phyloP scores from a whole-genome alignment of 805 yeast genomes.

The Starmerella khaoyaiensis region DNA sequence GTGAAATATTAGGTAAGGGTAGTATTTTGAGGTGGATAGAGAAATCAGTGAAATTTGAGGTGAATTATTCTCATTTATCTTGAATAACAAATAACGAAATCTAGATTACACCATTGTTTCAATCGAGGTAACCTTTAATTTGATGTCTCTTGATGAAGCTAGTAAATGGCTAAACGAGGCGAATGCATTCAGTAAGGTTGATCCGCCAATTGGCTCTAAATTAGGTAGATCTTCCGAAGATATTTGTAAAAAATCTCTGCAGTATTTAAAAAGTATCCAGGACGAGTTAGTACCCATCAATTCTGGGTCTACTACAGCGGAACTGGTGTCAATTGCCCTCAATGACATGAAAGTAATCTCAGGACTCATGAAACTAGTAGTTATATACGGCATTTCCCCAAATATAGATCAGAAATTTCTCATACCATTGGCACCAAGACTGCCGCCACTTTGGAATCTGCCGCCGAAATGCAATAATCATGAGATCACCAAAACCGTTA shows the following conservation, averaged over 20 bases:
- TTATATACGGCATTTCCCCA: slow-evolving; percentile 61
- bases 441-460: slow-evolving; percentile 1
- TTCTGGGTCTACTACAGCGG: neutral
- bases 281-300: slow-evolving; percentile 1
- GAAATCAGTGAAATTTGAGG: no score
- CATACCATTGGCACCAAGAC: slow-evolving; percentile 3
- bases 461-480: neutral
- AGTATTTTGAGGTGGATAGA: no score
- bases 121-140: no score
- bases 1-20: no score
- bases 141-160: slow-evolving; percentile 9
- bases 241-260: slow-evolving; percentile 1
- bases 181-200: neutral
- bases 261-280: slow-evolving; percentile 2
- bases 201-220: neutral
- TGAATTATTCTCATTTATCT: no score
- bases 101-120: no score
- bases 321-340: slow-evolving; percentile 46
- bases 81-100: no score
- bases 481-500: slow-evolving; percentile 4
- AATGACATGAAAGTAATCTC: slow-evolving; percentile 74
- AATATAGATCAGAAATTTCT: slow-evolving; percentile 27
- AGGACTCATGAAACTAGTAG: slow-evolving; percentile 46
- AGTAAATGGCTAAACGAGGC: slow-evolving; percentile 11
- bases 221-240: slow-evolving; percentile 1